A percentile compares a stretch with the other conserved stretches of the same genome.
These are phyloP conservation scores for Pythium guiyangense DNA, from an alignment of 352 stramenopile genomes.

Conservation along the genomic window DNA sequence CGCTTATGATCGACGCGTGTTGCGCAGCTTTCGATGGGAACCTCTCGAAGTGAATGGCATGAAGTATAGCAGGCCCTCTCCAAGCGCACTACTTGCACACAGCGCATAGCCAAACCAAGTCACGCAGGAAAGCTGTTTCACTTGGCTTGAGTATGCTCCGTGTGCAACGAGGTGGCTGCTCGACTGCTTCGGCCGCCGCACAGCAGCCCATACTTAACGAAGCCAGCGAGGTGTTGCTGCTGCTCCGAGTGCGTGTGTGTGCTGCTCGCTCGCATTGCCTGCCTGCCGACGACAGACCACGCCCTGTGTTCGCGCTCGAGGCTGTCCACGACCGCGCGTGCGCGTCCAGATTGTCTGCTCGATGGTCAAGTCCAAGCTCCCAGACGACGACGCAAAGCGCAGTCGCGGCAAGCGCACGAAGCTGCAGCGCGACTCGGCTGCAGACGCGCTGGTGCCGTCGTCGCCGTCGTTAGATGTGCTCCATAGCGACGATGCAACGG, in stretches of 20 bases:
- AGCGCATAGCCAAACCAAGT: not conserved
- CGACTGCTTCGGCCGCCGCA: not conserved
- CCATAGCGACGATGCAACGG: conserved; percentile 10
- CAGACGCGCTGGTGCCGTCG: conserved; percentile 16
- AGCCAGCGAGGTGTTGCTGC: not conserved
- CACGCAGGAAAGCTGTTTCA: not conserved
- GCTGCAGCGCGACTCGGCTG: conserved; percentile 29
- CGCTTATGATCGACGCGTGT: too few species aligned
- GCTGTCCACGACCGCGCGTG: not conserved
- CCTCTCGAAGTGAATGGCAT: too few species aligned
- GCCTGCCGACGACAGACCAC: not conserved
- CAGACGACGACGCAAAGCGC: conserved; percentile 63
- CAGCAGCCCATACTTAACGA: not conserved
- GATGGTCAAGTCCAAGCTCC: conserved; percentile 61
- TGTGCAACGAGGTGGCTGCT: not conserved
- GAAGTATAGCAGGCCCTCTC: too few species aligned
- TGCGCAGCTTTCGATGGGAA: too few species aligned
- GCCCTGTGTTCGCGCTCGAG: not conserved
- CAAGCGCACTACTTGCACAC: not conserved
- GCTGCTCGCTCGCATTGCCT: too few species aligned
- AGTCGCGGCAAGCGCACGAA: conserved; percentile 58
- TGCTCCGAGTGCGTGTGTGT: too few species aligned
- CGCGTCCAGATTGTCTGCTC: not conserved
- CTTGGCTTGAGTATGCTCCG: not conserved
- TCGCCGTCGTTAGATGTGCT: conserved; percentile 8